A percentile compares a stretch with the other conserved stretches of the same genome.
phyloP scores from a whole-genome alignment of 1,284 basidiomycete genomes.

The Pseudozyma tsukubaensis region DNA sequence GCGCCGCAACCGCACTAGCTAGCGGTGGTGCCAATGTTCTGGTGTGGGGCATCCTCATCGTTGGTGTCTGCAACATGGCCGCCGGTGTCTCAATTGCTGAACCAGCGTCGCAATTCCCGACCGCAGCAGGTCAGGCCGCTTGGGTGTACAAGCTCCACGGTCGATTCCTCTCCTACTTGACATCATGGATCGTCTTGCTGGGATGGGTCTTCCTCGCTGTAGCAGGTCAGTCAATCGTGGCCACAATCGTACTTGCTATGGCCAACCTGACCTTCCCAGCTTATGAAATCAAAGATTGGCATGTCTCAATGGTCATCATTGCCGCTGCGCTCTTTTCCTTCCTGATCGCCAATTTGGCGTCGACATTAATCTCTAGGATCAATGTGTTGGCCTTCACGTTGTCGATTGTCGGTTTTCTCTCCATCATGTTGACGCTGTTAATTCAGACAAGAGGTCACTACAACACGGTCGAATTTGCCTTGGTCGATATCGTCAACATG shows the following conservation, averaged over 20 bases:
- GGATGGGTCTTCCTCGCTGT: constrained; percentile 31
- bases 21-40: constrained; percentile 42
- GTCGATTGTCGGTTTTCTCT: constrained; percentile 25
- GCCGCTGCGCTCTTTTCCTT: constrained; percentile 8
- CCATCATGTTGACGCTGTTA: constrained; percentile 22
- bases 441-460: constrained; percentile 28
- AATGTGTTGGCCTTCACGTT: constrained; percentile 35
- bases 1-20: constrained; percentile 21
- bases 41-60: constrained; percentile 34
- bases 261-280: constrained; percentile 19
- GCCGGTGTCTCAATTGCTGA: constrained; percentile 23
- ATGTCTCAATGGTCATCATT: constrained; percentile 13
- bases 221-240: constrained; percentile 18
- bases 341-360: constrained; percentile 11
- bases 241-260: constrained; percentile 39
- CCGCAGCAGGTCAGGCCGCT: constrained; percentile 21
- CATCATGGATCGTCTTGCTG: constrained; percentile 26
- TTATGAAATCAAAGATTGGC: constrained; percentile 19
- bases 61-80: constrained; percentile 30
- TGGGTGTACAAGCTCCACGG: constrained; percentile 26
- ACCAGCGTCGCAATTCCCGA: constrained; percentile 20
- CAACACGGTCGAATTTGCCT: constrained; percentile 32
- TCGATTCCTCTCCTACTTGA: constrained; percentile 21
- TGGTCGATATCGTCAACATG: constrained; percentile 32
- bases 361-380: constrained; percentile 16